Percentiles rank a stretch among this genome's conserved stretches.
These are phyloP conservation scores for Lactifluus volemus DNA, from an alignment of 768 basidiomycete species.

Conservation along the genomic window DNA sequence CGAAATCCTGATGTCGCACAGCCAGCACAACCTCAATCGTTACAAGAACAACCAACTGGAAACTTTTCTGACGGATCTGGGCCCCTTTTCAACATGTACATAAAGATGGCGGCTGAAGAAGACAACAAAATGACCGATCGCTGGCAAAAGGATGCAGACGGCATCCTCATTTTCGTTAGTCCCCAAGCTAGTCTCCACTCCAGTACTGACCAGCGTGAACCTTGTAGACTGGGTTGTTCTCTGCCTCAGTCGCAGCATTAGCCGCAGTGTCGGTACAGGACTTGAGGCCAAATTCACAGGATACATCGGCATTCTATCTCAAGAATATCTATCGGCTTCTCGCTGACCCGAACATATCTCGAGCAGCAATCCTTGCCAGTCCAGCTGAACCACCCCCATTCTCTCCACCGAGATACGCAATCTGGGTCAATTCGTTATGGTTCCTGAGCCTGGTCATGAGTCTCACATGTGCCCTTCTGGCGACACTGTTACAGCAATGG, in stretches of 20 bases:
- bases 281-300: not conserved
- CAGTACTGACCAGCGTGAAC: not conserved
- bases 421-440: slow-evolving; percentile 5
- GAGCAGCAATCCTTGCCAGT: not conserved
- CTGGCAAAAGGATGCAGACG: slow-evolving; percentile 13
- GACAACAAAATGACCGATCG: slow-evolving; percentile 11
- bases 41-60: not conserved
- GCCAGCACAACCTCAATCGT: not conserved
- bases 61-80: not conserved
- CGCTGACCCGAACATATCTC: not conserved
- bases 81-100: slow-evolving; percentile 9
- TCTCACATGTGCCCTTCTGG: not conserved
- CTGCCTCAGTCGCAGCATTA: not conserved
- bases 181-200: not conserved
- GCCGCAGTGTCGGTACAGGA: not conserved
- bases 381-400: not conserved
- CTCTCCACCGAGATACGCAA: not conserved
- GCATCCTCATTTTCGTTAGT: slow-evolving; percentile 17
- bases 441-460: slow-evolving; percentile 7
- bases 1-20: not conserved
- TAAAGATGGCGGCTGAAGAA: not conserved
- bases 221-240: slow-evolving; percentile 12
- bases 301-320: not conserved
- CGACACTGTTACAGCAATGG: slow-evolving; percentile 6
- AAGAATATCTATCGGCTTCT: not conserved